Base-by-base conservation (phyloP, 495 filamentous ascomycete species). In the Talaromyces stipitatus region DNA sequence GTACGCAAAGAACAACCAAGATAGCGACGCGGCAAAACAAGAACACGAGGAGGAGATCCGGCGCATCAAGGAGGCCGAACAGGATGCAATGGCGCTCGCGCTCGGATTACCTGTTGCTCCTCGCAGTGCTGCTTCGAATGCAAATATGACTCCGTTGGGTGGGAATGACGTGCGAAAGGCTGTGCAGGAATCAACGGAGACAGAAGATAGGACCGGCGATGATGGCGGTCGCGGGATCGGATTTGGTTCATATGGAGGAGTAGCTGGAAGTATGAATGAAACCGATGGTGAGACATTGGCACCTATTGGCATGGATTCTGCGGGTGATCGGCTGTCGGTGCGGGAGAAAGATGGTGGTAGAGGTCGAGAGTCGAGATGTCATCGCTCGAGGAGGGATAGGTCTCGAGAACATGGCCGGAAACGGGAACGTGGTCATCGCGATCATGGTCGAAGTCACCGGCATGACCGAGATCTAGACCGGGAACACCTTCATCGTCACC, bases 51-150 rank as follows among this genome's bases (percentile, higher is more conserved):
- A 95, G 61, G 90, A 95, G 66, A 48, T 48, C 29, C 78, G 85
- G 50, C 78, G 74, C 33, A 83, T 98, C 65, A 97, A 97, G 68
- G 90, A 96, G 62, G 90, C 87, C 0, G 94, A 98, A 65, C 86
- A 92, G 65, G 95, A 97, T 69, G 94, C 92, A 0, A 81, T 97
- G 65, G 82, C 87, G 9, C 77, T 72, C 46, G 94, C 92, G 0
- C 66, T 97, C 58, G 94, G 94, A 0, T 76, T 95, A 18, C 88
- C 90, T 3, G 74, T 89, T 4, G 80, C 80, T 27, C 62, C 50
- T 55, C 80, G 71, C 36, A 33, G 30, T 6, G 7, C 30, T 4
- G 45, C 45, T 18, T 58, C 60, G 10, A 30, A 55, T 63, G 71
- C 77, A 54, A 75, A 78, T 54, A 50, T 78, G 60, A 64, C 60